phyloP scores from a whole-genome alignment of 441 rosid species.

The Jatropha multifida region DNA sequence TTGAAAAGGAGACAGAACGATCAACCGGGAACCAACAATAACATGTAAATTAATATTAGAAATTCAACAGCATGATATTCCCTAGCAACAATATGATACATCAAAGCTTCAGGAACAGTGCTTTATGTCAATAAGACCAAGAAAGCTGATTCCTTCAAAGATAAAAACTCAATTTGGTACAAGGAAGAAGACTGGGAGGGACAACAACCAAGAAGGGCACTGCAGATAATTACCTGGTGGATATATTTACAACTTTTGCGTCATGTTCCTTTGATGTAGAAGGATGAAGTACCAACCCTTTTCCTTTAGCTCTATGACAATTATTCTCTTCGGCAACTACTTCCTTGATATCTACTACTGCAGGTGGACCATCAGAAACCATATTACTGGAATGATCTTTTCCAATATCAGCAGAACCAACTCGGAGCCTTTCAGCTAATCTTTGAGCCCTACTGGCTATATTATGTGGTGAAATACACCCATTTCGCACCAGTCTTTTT shows the following conservation, averaged over 20 bases:
- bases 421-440: conserved; percentile 30
- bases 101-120: neutral
- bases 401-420: conserved; percentile 27
- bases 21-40: neutral
- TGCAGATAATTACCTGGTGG: conserved; percentile 47
- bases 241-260: conserved; percentile 12
- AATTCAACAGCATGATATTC: neutral
- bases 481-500: conserved; percentile 76
- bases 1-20: neutral
- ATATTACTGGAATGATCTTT: conserved; percentile 25
- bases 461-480: conserved; percentile 77
- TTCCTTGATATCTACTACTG: conserved; percentile 30
- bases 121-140: neutral
- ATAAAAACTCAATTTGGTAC: neutral
- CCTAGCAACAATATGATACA: neutral
- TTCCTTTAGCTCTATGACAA: conserved; percentile 47
- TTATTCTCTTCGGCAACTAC: conserved; percentile 46
- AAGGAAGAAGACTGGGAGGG: neutral
- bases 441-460: conserved; percentile 54
- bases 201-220: neutral
- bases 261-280: conserved; percentile 32
- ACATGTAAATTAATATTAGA: neutral
- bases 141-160: neutral
- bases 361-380: conserved; percentile 29
- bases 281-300: conserved; percentile 37